Base-by-base conservation (phyloP, 1,139 yeast genomes). In the Yamadazyma triangularis region DNA sequence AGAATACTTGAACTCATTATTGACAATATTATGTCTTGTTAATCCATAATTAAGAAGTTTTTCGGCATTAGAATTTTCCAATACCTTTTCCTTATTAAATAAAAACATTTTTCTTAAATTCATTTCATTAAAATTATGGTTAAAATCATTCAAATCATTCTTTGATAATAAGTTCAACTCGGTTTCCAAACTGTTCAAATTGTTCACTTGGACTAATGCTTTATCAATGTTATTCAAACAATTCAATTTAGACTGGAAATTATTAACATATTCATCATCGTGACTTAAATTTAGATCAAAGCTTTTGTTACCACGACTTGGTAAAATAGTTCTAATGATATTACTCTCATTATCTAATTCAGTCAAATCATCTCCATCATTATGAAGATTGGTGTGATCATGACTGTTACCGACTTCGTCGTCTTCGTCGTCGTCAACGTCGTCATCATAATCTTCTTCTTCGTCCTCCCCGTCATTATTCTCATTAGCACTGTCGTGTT, bases 91-190 rank as follows among this genome's bases (percentile, higher is more conserved):
- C 23, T 34, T 38, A 28, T 42, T 54, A 38, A 27, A 64, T 43
- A 26, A 55, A 48, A 27, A 61, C 45, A 41, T 24, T 14, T 33
- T 64, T 60, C 42, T 63, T 66, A 27, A 64, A 54, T 28, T 63
- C 57, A 32, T 56, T 56, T 32, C 68, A 48, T 34, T 64, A 65
- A 26, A 63, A 45, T 44, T 60, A 18, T 18, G 6, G 56, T 25
- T 11, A 26, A 13, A 7, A 7, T 18, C 19, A 15, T 10, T 13
- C 2, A 27, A 15, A 3, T 9, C 8, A 18, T 9, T 30, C 24
- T 9, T 24, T 28, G 5, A 10, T 16, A n/a, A 23, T 23, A 9
- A 7, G 9, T 18, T 9, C 9, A 60, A 39, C 23, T 52, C 54
- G 29, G 50, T 50, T 37, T 56, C 56, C 24, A 60, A 47, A n/a